Evolutionary conservation across 805 yeast species (phyloP).

Genomic region (Candida coquimbonensis): DNA sequence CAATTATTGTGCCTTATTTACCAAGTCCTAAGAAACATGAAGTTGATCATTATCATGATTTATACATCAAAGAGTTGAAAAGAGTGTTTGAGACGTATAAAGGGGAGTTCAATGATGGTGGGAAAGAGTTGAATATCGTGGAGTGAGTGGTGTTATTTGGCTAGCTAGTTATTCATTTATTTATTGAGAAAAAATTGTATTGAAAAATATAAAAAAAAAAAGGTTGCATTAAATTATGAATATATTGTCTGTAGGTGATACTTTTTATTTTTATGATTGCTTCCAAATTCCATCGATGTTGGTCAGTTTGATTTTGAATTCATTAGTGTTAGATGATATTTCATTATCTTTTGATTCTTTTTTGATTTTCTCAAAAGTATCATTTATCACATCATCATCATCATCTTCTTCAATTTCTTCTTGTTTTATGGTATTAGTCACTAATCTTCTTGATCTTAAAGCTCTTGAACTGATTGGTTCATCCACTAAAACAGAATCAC

Average conservation of each 20-base stretch:
- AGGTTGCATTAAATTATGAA: background rate
- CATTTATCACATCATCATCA: background rate
- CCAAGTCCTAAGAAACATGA: conserved; percentile 39
- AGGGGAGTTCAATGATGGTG: conserved; percentile 32
- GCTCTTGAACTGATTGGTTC: conserved; percentile 6
- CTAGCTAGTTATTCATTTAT: background rate
- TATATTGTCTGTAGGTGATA: background rate
- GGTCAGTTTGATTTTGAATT: too few species aligned
- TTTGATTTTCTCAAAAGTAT: background rate
- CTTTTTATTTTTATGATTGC: background rate
- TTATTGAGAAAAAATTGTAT: background rate
- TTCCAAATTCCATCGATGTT: background rate
- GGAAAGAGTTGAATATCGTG: conserved; percentile 15
- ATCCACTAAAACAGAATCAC: background rate
- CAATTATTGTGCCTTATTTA: conserved; percentile 50
- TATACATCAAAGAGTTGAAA: conserved; percentile 59
- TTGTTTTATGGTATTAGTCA: conserved; percentile 8
- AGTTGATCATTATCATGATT: conserved; percentile 62
- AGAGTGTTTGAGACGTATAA: conserved; percentile 64
- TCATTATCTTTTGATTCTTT: background rate
- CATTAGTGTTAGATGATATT: background rate
- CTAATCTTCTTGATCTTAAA: conserved; percentile 12
- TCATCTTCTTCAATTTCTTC: conserved; percentile 10
- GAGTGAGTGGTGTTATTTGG: conserved; percentile 5
- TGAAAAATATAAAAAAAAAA: background rate